Percentiles rank a stretch among this genome's conserved stretches.
Conservation (phyloP, 495 filamentous ascomycete species). For the Halenospora varia region DNA sequence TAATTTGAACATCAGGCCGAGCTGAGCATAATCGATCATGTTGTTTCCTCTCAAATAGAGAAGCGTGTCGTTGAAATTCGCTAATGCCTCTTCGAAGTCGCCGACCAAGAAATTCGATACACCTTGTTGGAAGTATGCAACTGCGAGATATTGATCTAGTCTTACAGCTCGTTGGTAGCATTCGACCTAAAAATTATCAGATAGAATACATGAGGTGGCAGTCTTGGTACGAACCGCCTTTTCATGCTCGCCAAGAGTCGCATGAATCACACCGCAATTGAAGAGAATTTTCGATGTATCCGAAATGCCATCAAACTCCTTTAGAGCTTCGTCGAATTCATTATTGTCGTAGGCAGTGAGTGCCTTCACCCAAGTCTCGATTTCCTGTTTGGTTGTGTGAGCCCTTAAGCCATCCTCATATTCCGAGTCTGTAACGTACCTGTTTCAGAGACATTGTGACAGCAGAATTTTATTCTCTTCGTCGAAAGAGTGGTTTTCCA, state of each 20-base stretch:
- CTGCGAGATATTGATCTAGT: slow-evolving; percentile 90
- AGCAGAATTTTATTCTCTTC: slow-evolving; percentile 1
- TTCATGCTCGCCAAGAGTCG: slow-evolving; percentile 93
- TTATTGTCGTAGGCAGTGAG: slow-evolving; percentile 91
- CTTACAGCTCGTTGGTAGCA: slow-evolving; percentile 88
- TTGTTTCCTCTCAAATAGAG: slow-evolving; percentile 94
- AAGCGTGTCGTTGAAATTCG: slow-evolving; percentile 98
- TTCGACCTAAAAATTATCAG: slow-evolving; percentile 61
- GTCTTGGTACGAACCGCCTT: slow-evolving; percentile 67
- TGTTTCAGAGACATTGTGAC: slow-evolving; percentile 71
- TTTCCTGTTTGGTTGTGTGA: slow-evolving; percentile 62
- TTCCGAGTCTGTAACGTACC: slow-evolving; percentile 40
- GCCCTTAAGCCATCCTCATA: slow-evolving; percentile 4
- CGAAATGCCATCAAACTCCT: slow-evolving; percentile 76
- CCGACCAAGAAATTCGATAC: slow-evolving; percentile 97
- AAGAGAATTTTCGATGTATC: slow-evolving; percentile 99
- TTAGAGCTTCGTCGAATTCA: slow-evolving; percentile 85
- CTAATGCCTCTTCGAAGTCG: slow-evolving; percentile 95
- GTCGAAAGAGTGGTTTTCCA: neutral
- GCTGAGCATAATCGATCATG: slow-evolving; percentile 96
- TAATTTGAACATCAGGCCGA: slow-evolving; percentile 92
- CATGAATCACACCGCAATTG: slow-evolving; percentile 98
- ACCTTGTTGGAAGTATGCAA: slow-evolving; percentile 98
- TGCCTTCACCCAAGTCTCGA: slow-evolving; percentile 96
- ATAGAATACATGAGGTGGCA: neutral